Evolutionary conservation across 2,329 filamentous ascomycete species (phyloP), one percentile per base, ranked within the genome.

Genomic region (Pestalotiopsis fici): DNA sequence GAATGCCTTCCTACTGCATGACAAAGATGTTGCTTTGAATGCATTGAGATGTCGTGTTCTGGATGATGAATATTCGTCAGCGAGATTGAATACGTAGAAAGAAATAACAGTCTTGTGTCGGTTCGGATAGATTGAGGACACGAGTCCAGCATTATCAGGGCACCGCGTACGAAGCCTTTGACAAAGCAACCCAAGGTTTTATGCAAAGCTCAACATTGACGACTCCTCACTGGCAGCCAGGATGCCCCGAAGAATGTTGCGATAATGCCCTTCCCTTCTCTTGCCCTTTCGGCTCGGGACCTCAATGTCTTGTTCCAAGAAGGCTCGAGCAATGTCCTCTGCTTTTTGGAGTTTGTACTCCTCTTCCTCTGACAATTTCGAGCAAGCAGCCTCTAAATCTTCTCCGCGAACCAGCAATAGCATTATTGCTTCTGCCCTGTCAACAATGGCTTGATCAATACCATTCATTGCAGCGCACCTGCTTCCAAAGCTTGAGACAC

Each of bases 381-480:
- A 88, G 78, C 93, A 97, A 23, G 90, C 87, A 35, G 88, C 86
- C 5, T 91, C 87, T 2, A 98, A 82, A 77, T 97, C 93, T 74
- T 95, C 92, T 6, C 94, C 93, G 63, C 85, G 87, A 18, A 88
- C 87, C 39, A 91, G 83, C 18, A 96, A 82, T 6, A 88, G 78
- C 25, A 91, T 88, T 43, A 99, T 85, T 7, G 90, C 86, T 70
- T 94, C 91, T 0, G 95, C 94, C 66, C 95, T 88, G 18, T 91
- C 82, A 6, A 98, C 86, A 11, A 98, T 87, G 4, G 86, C 84
- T 21, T 80, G 75, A 35, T 93, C 90, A 15, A 99, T 89, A 1
- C 95, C 95, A 73, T 97, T 98, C 78, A 97, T 87, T 3, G 90
- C 90, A 31, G 96, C 96, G 75, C 96, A 98, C 78, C 88, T 87